Conservation (phyloP, 768 basidiomycete species). For the Lanmaoa rubissima region DNA sequence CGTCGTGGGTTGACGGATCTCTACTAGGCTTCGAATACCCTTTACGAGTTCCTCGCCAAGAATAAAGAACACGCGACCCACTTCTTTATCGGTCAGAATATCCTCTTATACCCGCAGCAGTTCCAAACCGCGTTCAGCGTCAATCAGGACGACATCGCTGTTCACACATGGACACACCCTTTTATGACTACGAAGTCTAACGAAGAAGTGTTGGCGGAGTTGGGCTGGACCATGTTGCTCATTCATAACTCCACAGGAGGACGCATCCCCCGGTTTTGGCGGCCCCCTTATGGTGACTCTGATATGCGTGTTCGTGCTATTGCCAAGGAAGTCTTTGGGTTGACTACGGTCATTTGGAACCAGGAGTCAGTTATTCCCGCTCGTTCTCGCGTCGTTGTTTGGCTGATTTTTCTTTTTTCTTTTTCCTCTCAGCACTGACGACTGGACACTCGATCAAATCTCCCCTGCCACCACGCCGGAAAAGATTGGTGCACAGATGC, state of each 20-base stretch:
- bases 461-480: slow-evolving; percentile 43
- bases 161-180: slow-evolving; percentile 65
- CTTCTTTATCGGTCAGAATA: slow-evolving; percentile 86
- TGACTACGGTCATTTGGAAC: slow-evolving; percentile 89
- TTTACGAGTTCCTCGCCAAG: slow-evolving; percentile 66
- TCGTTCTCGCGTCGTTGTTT: neutral
- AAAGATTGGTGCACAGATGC: slow-evolving; percentile 48
- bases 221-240: slow-evolving; percentile 80
- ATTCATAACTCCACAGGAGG: slow-evolving; percentile 83
- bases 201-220: slow-evolving; percentile 59
- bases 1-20: neutral
- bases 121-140: slow-evolving; percentile 53
- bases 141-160: slow-evolving; percentile 38
- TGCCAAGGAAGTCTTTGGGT: slow-evolving; percentile 81
- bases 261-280: slow-evolving; percentile 72
- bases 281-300: slow-evolving; percentile 84
- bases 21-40: slow-evolving; percentile 38
- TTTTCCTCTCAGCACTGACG: slow-evolving; percentile 51
- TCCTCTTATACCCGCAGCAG: slow-evolving; percentile 51
- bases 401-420: neutral
- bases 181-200: slow-evolving; percentile 81
- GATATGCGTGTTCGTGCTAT: slow-evolving; percentile 85
- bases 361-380: slow-evolving; percentile 56
- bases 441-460: slow-evolving; percentile 62
- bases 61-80: slow-evolving; percentile 76